Percentiles rank a stretch among this genome's conserved stretches.
Evolutionary conservation across 108 stramenopile species (phyloP).

Genomic region (Skeletonema costatum): DNA sequence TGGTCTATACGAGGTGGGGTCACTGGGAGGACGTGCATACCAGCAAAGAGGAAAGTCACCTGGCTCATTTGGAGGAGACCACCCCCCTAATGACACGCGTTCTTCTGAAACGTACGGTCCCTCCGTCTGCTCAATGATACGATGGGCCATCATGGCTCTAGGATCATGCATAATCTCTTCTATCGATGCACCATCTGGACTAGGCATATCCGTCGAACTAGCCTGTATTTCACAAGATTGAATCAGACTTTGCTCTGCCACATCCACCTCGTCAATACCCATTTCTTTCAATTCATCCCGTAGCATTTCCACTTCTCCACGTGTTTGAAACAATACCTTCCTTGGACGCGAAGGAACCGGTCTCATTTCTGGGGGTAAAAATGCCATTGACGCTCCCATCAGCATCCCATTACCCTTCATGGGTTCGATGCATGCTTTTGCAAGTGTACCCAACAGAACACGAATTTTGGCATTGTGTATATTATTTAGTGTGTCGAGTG

Average conservation of each 20-base stretch:
- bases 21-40: background rate
- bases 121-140: background rate
- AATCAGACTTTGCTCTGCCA: background rate
- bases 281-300: background rate
- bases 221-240: background rate
- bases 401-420: background rate
- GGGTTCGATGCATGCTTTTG: background rate
- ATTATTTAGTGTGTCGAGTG: background rate
- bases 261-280: background rate
- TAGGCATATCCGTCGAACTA: background rate
- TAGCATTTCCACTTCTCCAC: background rate
- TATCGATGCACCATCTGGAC: background rate
- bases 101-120: background rate
- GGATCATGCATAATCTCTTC: background rate
- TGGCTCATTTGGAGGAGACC: background rate
- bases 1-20: background rate
- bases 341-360: background rate
- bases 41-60: background rate
- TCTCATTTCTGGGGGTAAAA: background rate
- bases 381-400: background rate
- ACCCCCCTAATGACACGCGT: background rate
- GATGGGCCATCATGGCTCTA: background rate
- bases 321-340: background rate
- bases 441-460: background rate
- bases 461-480: background rate